Evolutionary conservation across 2,329 filamentous ascomycete genomes (phyloP), one percentile per base, ranked within the genome.

Genomic region (Epichloe uncinata): DNA sequence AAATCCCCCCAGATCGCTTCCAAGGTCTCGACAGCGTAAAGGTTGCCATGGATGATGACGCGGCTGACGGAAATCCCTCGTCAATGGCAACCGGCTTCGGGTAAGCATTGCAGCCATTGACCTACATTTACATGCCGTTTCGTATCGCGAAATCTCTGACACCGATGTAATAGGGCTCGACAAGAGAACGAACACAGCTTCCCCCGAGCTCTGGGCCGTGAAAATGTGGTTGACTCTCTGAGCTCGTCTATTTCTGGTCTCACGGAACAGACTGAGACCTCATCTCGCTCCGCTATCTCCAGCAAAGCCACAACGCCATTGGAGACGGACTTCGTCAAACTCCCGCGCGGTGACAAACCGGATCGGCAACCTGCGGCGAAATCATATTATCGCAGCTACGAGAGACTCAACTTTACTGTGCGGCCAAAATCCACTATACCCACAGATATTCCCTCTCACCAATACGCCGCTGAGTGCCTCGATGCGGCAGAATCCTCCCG

Each of bases 381-480:
- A 16, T 56, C 60, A 7, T 61, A 61, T 51, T 58, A 57, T 45
- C 54, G 58, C 50, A 63, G 64, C 47, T 56, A 61, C 52, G 65
- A 68, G 48, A 61, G 64, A 30, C 61, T 68, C 35, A 66, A 60
- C 35, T 80, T 76, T 62, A 78, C 82, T 58, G 78, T 85, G 52
- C 78, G 77, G 40, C 84, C 88, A 12, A 88, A 82, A 59, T 86
- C 87, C 7, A 95, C 91, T 15, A 90, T 98, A 59, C 90, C 91
- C 15, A 71, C 78, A 50, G 78, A 85, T 54, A 66, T 97, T 43
- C 73, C 84, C 15, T 75, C 81, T 30, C 74, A 79, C 47, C 82
- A 91, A 52, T 96, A 95, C 68, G 91, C 88, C n/a, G 79, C 83
- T 55, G 89, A 98, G 69, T 95, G 89, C 63, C 85, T 95, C 52